Percentiles rank a stretch among this genome's conserved stretches.
Conservation (phyloP, 768 basidiomycete species). For the Boletus edulis region DNA sequence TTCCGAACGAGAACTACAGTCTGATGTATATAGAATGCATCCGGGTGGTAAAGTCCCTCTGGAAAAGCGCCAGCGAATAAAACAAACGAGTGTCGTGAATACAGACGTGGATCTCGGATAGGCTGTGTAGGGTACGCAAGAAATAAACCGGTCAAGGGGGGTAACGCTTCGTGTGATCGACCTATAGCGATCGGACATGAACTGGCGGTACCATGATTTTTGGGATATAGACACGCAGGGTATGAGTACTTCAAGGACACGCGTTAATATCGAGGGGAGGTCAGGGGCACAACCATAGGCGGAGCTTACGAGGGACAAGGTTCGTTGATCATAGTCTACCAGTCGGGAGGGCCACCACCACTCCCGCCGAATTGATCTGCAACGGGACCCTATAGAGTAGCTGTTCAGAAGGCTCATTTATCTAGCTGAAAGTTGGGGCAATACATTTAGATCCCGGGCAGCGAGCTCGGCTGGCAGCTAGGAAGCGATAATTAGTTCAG, state of each 20-base stretch:
- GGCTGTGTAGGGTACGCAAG: constrained; percentile 1
- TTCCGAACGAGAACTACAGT: constrained; percentile 5
- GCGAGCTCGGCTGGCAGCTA: constrained; percentile 14
- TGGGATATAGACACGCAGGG: not conserved
- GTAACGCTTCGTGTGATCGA: constrained; percentile 5
- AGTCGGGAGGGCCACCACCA: constrained; percentile 23
- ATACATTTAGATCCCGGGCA: constrained; percentile 13
- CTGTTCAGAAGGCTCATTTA: constrained; percentile 1
- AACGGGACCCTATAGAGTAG: constrained; percentile 13
- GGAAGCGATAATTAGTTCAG: not conserved
- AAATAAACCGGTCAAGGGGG: not conserved
- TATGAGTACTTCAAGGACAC: constrained; percentile 1
- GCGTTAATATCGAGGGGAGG: constrained; percentile 3
- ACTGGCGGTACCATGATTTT: constrained; percentile 11
- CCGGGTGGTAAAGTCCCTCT: constrained; percentile 1
- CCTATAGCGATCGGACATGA: constrained; percentile 12
- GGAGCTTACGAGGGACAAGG: constrained; percentile 10
- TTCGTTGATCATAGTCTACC: constrained; percentile 15
- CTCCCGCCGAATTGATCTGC: constrained; percentile 20
- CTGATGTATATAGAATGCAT: constrained; percentile 6
- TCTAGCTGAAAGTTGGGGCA: not conserved
- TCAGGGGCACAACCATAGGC: not conserved
- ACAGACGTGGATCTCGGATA: constrained; percentile 3
- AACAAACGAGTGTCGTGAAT: constrained; percentile 3
- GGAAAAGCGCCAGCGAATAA: not conserved